These are phyloP conservation scores for Tulasnella sp. DNA, from an alignment of 768 basidiomycete genomes.

Conservation along the genomic window DNA sequence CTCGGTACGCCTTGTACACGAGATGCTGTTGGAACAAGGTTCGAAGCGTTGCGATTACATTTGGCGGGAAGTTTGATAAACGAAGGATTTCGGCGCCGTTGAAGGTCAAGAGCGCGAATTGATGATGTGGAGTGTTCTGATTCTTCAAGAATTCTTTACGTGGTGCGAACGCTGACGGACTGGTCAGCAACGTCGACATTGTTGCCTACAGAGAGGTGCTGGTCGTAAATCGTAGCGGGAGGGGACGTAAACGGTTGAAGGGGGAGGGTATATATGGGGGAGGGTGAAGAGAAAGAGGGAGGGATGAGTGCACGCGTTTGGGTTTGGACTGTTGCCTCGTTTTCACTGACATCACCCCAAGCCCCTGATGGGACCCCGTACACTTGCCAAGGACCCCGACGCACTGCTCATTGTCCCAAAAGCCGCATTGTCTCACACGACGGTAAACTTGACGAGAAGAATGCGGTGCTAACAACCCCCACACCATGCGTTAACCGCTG, in stretches of 20 bases:
- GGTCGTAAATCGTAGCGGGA: not conserved
- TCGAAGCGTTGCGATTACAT: constrained; percentile 13
- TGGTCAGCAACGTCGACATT: not conserved
- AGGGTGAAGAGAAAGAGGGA: not conserved
- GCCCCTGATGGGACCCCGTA: not conserved
- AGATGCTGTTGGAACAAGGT: constrained; percentile 5
- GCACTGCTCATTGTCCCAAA: not conserved
- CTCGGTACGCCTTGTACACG: constrained; percentile 12
- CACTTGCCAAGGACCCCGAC: not conserved
- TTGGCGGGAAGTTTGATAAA: constrained; percentile 19
- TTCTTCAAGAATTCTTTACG: constrained; percentile 21
- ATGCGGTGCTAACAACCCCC: not conserved
- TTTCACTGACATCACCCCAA: constrained; percentile 2
- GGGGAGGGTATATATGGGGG: not conserved
- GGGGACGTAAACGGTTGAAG: not conserved
- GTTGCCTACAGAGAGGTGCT: not conserved
- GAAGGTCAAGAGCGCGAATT: constrained; percentile 21
- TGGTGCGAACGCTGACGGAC: constrained; percentile 14
- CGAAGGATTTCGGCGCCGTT: constrained; percentile 23
- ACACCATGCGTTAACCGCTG: not conserved
- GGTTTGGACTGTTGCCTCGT: constrained; percentile 1
- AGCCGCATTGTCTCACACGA: not conserved
- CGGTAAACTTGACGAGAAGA: not conserved
- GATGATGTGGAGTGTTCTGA: constrained; percentile 16
- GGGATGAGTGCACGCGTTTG: not conserved